Evolutionary conservation across 192 early-diverging fungal genomes (phyloP).

Genomic region (Spizellomyces punctatus): DNA sequence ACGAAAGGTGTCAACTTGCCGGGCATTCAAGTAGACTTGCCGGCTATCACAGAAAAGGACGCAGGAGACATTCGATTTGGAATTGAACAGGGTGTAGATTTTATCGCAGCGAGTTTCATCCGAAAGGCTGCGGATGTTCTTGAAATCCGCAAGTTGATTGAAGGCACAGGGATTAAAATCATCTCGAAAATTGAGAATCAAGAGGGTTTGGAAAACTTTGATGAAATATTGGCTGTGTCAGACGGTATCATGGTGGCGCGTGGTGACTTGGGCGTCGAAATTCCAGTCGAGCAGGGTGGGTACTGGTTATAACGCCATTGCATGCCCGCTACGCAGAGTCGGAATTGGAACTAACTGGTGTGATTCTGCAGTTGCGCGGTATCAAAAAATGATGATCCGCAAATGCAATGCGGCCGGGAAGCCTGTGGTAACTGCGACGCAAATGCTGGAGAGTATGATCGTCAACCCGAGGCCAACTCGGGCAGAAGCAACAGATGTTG

Average conservation of each 20-base stretch:
- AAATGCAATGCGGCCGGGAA: slow-evolving; percentile 98
- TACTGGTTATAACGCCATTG: neutral
- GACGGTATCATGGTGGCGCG: slow-evolving; percentile 99
- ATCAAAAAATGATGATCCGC: slow-evolving; percentile 98
- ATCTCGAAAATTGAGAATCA: slow-evolving; percentile 98
- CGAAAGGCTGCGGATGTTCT: slow-evolving; percentile 87
- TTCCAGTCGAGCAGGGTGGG: slow-evolving; percentile 81
- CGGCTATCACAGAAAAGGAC: slow-evolving; percentile 95
- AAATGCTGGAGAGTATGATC: slow-evolving; percentile 85
- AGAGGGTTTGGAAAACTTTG: slow-evolving; percentile 98
- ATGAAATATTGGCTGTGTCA: slow-evolving; percentile 89
- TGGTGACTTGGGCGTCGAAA: slow-evolving; percentile 98
- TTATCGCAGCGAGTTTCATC: slow-evolving; percentile 96
- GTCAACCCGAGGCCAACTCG: slow-evolving; percentile 97
- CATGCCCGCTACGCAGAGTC: slow-evolving; percentile 63
- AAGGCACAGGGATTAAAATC: slow-evolving; percentile 87
- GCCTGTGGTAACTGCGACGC: slow-evolving; percentile 94
- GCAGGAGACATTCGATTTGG: slow-evolving; percentile 89
- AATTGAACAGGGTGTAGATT: slow-evolving; percentile 91
- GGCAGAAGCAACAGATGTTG: slow-evolving; percentile 97
- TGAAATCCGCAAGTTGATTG: slow-evolving; percentile 84
- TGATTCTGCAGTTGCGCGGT: slow-evolving; percentile 45
- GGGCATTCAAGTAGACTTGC: slow-evolving; percentile 85
- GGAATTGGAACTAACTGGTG: neutral
- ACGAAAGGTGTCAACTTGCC: slow-evolving; percentile 98